Conservation (phyloP, 306 rosid genomes). For the Casuarina glauca region DNA sequence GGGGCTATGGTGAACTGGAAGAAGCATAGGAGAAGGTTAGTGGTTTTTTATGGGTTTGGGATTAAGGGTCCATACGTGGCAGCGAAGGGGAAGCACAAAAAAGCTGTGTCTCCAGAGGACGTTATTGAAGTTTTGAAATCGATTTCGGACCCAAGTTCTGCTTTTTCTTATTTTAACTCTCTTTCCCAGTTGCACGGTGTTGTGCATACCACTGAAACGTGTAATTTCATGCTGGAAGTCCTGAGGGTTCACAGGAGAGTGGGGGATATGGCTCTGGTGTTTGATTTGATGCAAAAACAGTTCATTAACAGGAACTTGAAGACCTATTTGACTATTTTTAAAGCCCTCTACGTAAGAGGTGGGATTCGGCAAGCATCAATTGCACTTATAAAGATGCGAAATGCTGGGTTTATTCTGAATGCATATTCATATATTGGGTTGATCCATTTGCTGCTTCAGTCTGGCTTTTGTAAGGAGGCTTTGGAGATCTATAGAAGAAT, state of each 20-base stretch:
- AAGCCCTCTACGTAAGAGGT: slow-evolving; percentile 68
- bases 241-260: slow-evolving; percentile 53
- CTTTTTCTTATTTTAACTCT: slow-evolving; percentile 66
- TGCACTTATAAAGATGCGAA: slow-evolving; percentile 67
- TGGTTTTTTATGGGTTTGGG: slow-evolving; percentile 43
- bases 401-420: slow-evolving; percentile 73
- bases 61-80: slow-evolving; percentile 34
- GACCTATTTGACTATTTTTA: slow-evolving; percentile 71
- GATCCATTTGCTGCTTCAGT: slow-evolving; percentile 70
- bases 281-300: slow-evolving; percentile 76
- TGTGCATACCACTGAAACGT: slow-evolving; percentile 77
- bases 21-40: slow-evolving; percentile 42
- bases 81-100: slow-evolving; percentile 40
- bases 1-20: slow-evolving; percentile 42
- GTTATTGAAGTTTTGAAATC: slow-evolving; percentile 63
- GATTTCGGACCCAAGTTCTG: slow-evolving; percentile 48
- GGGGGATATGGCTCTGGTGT: slow-evolving; percentile 74
- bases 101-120: slow-evolving; percentile 60
- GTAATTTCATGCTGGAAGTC: slow-evolving; percentile 85
- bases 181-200: slow-evolving; percentile 56
- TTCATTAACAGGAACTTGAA: slow-evolving; percentile 57
- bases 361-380: slow-evolving; percentile 66
- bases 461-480: slow-evolving; percentile 69
- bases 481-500: slow-evolving; percentile 69
- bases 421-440: slow-evolving; percentile 89